Evolutionary conservation across 208 protist genomes (phyloP), one percentile per base, ranked within the genome.

Genomic region (Leptomonas seymouri): DNA sequence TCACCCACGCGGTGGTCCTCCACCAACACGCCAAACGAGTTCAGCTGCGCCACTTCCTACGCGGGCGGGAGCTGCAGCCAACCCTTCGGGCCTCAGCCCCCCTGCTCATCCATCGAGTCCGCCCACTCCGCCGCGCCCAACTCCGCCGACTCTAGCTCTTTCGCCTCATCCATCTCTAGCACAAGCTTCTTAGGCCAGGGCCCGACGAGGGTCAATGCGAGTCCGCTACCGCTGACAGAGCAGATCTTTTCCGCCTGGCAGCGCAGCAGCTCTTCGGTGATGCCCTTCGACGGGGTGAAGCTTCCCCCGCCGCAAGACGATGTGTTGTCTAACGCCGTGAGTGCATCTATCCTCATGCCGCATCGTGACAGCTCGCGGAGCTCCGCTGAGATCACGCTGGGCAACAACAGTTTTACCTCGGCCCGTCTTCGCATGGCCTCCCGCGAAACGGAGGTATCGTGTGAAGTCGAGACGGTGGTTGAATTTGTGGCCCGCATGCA

Each of bases 401-500:
- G 44, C 25, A 64, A 42, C 42, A 36, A 21, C 44, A 64, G 58
- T 27, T 51, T 64, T 44, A 39, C 53, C 42, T 64, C 58, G 16
- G 58, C 58, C 42, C 58, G 58, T 44, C 42, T 41, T 5, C 58
- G 42, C 58, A 64, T 53, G 21, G 42, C 42, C 44, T 64, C 58
- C 11, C 42, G 58, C 23, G 58, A 64, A 42, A 44, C 44, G 27
- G 58, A 64, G 58, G 36, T 16, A 27, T 21, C 39, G 28, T 5
- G 20, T 1, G 58, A 64, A 42, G 44, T 64, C 21, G 58, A 64
- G 44, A 64, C 28, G 42, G 58, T 64, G 42, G 42, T 44, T 39
- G 58, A 64, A 23, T 64, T 64, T 3, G 58, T 64, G 14, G 58
- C 58, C 39, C 39, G 58, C 27, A 64, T 64, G 58, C 15, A 64